These are phyloP conservation scores for Lanmaoa pseudosensibilis DNA, from an alignment of 768 basidiomycete genomes.

Conservation along the genomic window DNA sequence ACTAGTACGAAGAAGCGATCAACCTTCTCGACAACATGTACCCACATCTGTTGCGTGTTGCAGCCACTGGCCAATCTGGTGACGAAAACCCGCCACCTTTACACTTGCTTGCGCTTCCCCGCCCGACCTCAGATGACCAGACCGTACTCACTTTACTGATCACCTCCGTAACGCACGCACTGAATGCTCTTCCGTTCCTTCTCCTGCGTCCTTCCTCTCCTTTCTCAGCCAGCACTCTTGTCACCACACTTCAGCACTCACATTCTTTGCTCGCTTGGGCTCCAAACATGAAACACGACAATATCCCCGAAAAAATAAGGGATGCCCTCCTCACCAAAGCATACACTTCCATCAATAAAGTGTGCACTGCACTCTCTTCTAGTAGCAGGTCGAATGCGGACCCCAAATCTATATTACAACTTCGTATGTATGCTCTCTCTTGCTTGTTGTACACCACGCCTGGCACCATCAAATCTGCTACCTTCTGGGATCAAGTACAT, in stretches of 20 bases:
- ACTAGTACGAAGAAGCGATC: conserved; percentile 56
- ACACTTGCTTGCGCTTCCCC: conserved; percentile 44
- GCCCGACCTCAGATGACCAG: conserved; percentile 34
- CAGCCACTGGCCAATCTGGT: neutral
- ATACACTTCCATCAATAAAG: conserved; percentile 52
- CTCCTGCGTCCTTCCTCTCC: conserved; percentile 19
- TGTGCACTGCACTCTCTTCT: conserved; percentile 34
- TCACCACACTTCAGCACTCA: conserved; percentile 28
- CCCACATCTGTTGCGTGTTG: conserved; percentile 35
- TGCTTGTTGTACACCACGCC: conserved; percentile 48
- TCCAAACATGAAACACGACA: conserved; percentile 34
- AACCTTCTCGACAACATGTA: conserved; percentile 48
- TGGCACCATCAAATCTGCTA: conserved; percentile 47
- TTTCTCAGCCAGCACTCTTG: conserved; percentile 26
- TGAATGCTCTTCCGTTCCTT: conserved; percentile 42
- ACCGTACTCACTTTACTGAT: conserved; percentile 53
- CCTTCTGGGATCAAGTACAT: conserved; percentile 71
- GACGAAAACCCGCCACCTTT: conserved; percentile 8
- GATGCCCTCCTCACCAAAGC: conserved; percentile 60
- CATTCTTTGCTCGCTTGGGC: conserved; percentile 55
- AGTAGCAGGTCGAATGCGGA: conserved; percentile 11
- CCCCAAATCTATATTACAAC: conserved; percentile 32
- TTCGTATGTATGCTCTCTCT: conserved; percentile 47
- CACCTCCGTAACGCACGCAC: conserved; percentile 57
- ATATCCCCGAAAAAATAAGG: conserved; percentile 50